Percentiles rank a stretch among this genome's conserved stretches.
Conservation (phyloP, 1,139 yeast genomes). For the Diutina catenulata region DNA sequence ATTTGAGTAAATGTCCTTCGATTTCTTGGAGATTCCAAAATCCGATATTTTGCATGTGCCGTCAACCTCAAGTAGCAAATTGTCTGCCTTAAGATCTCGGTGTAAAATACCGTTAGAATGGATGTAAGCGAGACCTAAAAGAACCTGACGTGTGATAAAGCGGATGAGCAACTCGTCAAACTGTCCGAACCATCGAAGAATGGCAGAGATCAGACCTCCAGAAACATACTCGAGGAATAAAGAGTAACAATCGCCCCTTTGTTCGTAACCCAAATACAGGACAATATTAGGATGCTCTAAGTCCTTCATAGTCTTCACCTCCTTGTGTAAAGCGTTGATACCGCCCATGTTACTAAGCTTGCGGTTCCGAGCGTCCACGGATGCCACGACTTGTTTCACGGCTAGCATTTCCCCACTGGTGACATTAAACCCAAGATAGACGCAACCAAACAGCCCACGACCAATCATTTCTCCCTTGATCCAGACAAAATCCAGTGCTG, state of each 20-base stretch:
- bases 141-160: constrained; percentile 67
- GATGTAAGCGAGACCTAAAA: constrained; percentile 73
- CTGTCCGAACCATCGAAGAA: constrained; percentile 72
- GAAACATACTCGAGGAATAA: constrained; percentile 91
- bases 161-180: constrained; percentile 71
- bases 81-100: constrained; percentile 94
- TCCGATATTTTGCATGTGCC: constrained; percentile 96
- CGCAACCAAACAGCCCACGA: constrained; percentile 95
- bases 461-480: constrained; percentile 96
- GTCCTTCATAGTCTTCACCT: constrained; percentile 90
- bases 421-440: constrained; percentile 81
- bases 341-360: constrained; percentile 31
- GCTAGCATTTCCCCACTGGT: constrained; percentile 99
- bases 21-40: constrained; percentile 88
- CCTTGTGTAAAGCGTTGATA: constrained; percentile 76
- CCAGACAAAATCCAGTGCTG: constrained; percentile 82
- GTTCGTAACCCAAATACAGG: constrained; percentile 89
- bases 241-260: constrained; percentile 62
- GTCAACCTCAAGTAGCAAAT: constrained; percentile 74
- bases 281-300: constrained; percentile 90
- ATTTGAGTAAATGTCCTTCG: constrained; percentile 78
- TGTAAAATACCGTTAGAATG: constrained; percentile 85
- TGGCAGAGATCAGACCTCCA: constrained; percentile 91
- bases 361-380: constrained; percentile 7
- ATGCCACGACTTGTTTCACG: constrained; percentile 76